Evolutionary conservation across 768 basidiomycete genomes (phyloP).

Genomic region (Suillus clintonianus): DNA sequence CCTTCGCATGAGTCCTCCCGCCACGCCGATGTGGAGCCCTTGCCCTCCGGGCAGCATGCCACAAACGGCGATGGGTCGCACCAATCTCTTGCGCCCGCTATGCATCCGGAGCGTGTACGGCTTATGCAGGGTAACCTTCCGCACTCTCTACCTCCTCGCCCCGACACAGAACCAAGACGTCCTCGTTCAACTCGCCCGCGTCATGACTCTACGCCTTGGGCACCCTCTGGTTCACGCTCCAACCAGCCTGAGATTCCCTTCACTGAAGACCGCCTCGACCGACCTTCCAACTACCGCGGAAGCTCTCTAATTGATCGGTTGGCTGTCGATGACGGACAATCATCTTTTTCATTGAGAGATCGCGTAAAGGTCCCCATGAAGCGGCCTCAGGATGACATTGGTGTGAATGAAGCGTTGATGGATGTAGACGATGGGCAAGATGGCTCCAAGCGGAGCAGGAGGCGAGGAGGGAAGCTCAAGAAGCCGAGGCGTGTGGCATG

Average conservation of each 20-base stretch:
- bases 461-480: conserved; percentile 21
- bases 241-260: neutral
- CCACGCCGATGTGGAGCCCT: no score
- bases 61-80: neutral
- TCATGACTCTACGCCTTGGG: neutral
- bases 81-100: conserved; percentile 14
- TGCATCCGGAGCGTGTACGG: conserved; percentile 34
- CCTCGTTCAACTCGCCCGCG: conserved; percentile 7
- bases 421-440: conserved; percentile 26
- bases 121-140: conserved; percentile 29
- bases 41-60: neutral
- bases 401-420: conserved; percentile 12
- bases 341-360: conserved; percentile 29
- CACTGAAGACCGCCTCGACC: conserved; percentile 4
- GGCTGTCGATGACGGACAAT: conserved; percentile 21
- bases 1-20: neutral
- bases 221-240: neutral
- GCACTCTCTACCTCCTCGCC: conserved; percentile 24
- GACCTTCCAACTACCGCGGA: conserved; percentile 20
- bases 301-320: conserved; percentile 42
- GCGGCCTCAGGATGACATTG: conserved; percentile 32
- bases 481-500: conserved; percentile 18
- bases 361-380: conserved; percentile 40
- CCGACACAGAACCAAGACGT: conserved; percentile 16
- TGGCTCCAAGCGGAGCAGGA: conserved; percentile 22